phyloP scores from a whole-genome alignment of 371 early-diverging fungal genomes.

The Zychaea mexicana region DNA sequence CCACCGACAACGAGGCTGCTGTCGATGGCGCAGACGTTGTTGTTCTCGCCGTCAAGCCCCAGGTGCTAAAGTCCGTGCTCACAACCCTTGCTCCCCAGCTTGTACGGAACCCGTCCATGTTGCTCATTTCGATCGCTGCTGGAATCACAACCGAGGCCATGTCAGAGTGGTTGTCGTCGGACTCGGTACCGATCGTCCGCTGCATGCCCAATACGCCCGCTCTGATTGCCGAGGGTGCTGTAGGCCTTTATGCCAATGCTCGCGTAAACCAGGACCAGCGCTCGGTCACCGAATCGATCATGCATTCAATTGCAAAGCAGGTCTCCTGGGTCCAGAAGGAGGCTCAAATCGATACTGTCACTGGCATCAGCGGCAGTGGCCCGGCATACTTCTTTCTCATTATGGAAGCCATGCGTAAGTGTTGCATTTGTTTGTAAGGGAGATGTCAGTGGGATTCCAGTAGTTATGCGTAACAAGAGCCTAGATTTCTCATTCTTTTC shows the following conservation, averaged over 20 bases:
- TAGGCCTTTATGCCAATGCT: conserved; percentile 79
- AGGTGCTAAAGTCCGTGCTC: conserved; percentile 77
- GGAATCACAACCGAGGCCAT: conserved; percentile 83
- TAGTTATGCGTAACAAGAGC: neutral
- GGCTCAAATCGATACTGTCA: conserved; percentile 82
- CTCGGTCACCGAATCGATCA: conserved; percentile 62
- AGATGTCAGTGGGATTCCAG: too few species aligned
- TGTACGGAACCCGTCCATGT: conserved; percentile 22
- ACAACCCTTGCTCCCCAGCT: conserved; percentile 51
- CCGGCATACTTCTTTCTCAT: conserved; percentile 95
- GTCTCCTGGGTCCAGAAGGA: conserved; percentile 84
- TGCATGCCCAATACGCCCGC: conserved; percentile 97
- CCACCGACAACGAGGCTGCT: conserved; percentile 45
- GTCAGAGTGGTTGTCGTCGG: conserved; percentile 63
- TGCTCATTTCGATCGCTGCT: conserved; percentile 89
- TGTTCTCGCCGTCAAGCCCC: conserved; percentile 91
- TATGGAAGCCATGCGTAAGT: conserved; percentile 81
- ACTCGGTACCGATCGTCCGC: conserved; percentile 68
- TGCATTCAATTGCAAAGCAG: conserved; percentile 74
- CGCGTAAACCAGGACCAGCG: conserved; percentile 64
- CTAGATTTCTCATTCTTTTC: neutral
- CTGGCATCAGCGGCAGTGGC: conserved; percentile 86
- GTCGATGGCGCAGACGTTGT: conserved; percentile 72
- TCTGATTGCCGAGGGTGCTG: conserved; percentile 84
- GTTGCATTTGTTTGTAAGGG: neutral